Percentiles rank a stretch among this genome's conserved stretches.
Conservation (phyloP, 768 basidiomycete genomes). For the Boletus rubescentipes region DNA sequence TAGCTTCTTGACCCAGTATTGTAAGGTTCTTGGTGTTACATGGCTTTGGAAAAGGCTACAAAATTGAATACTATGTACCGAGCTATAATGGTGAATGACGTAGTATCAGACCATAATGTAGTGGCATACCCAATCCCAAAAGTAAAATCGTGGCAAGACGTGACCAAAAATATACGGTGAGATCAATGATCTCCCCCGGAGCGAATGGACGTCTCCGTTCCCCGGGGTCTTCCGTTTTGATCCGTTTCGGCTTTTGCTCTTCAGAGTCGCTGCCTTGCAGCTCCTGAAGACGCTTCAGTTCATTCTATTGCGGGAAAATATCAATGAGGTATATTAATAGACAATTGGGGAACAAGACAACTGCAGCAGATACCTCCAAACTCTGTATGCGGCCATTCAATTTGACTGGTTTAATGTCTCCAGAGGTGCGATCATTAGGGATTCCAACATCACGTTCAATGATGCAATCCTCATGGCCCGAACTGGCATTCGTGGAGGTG, state of each 20-base stretch:
- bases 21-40: no score
- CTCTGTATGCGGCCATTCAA: background rate
- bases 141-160: no score
- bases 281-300: conserved; percentile 15
- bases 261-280: background rate
- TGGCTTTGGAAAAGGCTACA: no score
- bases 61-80: no score
- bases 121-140: no score
- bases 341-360: no score
- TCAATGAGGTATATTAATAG: no score
- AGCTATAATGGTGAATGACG: no score
- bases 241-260: conserved; percentile 15
- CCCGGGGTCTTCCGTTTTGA: conserved; percentile 10
- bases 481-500: background rate
- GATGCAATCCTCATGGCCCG: background rate
- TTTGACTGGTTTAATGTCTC: conserved; percentile 1
- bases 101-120: no score
- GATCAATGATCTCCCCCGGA: conserved; percentile 15
- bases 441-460: background rate
- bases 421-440: background rate
- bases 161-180: conserved; percentile 14
- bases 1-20: no score
- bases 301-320: background rate
- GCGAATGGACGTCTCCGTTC: background rate
- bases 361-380: conserved; percentile 17